phyloP scores from a whole-genome alignment of 2,329 filamentous ascomycete species.

The Cercospora sp. region DNA sequence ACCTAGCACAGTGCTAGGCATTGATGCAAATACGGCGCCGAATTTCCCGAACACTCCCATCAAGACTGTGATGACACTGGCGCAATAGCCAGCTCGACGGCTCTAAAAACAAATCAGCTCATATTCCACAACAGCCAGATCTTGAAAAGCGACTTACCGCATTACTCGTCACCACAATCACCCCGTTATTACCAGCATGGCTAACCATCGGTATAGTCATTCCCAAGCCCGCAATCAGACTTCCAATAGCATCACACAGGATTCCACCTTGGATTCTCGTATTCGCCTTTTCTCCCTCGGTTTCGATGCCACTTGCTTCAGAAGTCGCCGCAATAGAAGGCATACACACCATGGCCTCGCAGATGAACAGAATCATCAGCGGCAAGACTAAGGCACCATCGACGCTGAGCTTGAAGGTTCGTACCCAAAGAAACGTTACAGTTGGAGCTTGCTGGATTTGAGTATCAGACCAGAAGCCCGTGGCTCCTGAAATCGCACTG shows the following conservation, averaged over 20 bases:
- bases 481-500: slow-evolving; percentile 25
- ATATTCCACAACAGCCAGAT: too few species aligned
- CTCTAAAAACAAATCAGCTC: slow-evolving; percentile 15
- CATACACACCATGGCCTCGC: slow-evolving; percentile 28
- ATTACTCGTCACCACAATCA: slow-evolving; percentile 28
- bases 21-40: slow-evolving; percentile 24
- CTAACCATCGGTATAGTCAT: slow-evolving; percentile 26
- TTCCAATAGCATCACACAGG: slow-evolving; percentile 24
- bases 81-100: slow-evolving; percentile 25
- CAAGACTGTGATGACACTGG: slow-evolving; percentile 20
- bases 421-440: slow-evolving; percentile 24
- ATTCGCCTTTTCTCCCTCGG: slow-evolving; percentile 24
- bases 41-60: slow-evolving; percentile 27
- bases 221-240: slow-evolving; percentile 19
- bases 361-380: slow-evolving; percentile 26
- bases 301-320: slow-evolving; percentile 21
- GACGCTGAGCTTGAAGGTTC: slow-evolving; percentile 24
- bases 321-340: slow-evolving; percentile 25
- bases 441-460: slow-evolving; percentile 23
- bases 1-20: slow-evolving; percentile 37
- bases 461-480: slow-evolving; percentile 24
- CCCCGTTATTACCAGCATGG: slow-evolving; percentile 27
- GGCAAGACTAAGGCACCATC: slow-evolving; percentile 25
- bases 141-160: slow-evolving; percentile 16
- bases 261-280: slow-evolving; percentile 28